Evolutionary conservation across 257 asterid genomes (phyloP).

Genomic region (Jacaranda copaia): DNA sequence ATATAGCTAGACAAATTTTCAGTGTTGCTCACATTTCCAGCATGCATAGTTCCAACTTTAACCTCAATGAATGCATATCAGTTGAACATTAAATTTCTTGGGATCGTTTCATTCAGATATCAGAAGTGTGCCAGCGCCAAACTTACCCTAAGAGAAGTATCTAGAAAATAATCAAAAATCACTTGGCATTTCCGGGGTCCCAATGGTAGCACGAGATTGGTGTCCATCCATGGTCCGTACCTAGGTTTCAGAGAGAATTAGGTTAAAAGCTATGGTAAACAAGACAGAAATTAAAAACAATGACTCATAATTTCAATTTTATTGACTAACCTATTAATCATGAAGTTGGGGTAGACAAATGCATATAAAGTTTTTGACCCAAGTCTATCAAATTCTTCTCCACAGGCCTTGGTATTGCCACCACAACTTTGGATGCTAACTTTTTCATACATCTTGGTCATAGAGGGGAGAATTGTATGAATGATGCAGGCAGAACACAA

Average conservation of each 20-base stretch:
- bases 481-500: constrained; percentile 1
- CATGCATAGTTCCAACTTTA: no score
- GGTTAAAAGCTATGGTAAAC: neutral
- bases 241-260: constrained; percentile 42
- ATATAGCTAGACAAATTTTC: no score
- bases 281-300: neutral
- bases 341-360: constrained; percentile 85
- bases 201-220: constrained; percentile 79
- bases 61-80: neutral
- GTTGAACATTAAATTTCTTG: no score
- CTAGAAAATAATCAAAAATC: constrained; percentile 84
- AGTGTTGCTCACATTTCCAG: neutral
- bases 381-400: constrained; percentile 61
- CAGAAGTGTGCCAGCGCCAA: neutral
- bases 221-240: constrained; percentile 98
- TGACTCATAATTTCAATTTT: neutral
- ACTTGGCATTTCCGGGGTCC: constrained; percentile 85
- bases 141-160: constrained; percentile 71
- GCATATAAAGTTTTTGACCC: constrained; percentile 80
- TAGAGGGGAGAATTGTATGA: constrained; percentile 8
- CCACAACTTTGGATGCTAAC: constrained; percentile 82
- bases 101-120: neutral
- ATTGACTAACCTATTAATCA: constrained; percentile 79
- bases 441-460: constrained; percentile 69
- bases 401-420: constrained; percentile 44